Evolutionary conservation across 495 filamentous ascomycete species (phyloP).

Genomic region (Penicillium antarcticum): DNA sequence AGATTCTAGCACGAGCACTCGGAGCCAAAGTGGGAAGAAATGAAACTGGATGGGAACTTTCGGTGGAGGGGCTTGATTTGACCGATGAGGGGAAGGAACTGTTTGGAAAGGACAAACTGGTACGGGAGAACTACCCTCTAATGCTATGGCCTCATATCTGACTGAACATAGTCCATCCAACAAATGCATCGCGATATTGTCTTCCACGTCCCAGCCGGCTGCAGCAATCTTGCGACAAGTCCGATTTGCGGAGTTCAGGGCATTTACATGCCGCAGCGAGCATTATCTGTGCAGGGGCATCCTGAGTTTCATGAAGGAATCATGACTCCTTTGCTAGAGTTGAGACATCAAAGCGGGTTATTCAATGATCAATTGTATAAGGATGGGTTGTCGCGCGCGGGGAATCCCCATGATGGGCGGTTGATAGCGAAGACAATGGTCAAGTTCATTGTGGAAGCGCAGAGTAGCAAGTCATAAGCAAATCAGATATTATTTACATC

Average conservation of each 20-base stretch:
- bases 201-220: slow-evolving; percentile 56
- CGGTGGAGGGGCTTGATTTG: slow-evolving; percentile 62
- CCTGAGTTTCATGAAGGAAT: slow-evolving; percentile 81
- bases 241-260: slow-evolving; percentile 67
- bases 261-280: slow-evolving; percentile 58
- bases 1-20: slow-evolving; percentile 78
- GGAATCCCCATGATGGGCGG: slow-evolving; percentile 67
- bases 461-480: neutral
- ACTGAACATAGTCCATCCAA: slow-evolving; percentile 49
- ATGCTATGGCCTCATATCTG: neutral
- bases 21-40: slow-evolving; percentile 61
- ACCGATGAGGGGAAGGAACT: slow-evolving; percentile 64
- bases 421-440: slow-evolving; percentile 62
- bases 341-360: slow-evolving; percentile 57
- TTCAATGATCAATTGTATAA: slow-evolving; percentile 60
- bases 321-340: slow-evolving; percentile 59
- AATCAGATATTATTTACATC: neutral
- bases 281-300: slow-evolving; percentile 82
- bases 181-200: slow-evolving; percentile 90
- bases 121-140: slow-evolving; percentile 31
- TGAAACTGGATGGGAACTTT: slow-evolving; percentile 71
- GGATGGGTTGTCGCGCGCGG: slow-evolving; percentile 59
- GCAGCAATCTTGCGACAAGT: slow-evolving; percentile 61
- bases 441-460: slow-evolving; percentile 58
- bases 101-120: slow-evolving; percentile 63